Percentiles rank a stretch among this genome's conserved stretches.
Evolutionary conservation across 2,329 filamentous ascomycete species (phyloP).

Genomic region (Trichoderma brevicompactum): DNA sequence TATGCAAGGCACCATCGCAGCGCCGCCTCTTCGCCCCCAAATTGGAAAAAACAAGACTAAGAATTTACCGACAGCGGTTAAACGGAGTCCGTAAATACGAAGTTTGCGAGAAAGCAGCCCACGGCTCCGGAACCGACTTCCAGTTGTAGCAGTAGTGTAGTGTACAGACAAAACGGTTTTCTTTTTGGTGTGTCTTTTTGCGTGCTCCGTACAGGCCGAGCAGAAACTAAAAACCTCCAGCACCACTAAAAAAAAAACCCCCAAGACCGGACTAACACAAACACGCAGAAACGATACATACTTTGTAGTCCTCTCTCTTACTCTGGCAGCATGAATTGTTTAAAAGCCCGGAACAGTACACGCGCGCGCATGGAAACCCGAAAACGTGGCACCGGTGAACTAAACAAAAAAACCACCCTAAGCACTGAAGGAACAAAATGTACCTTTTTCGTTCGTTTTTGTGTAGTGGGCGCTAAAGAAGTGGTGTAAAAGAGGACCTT

Average conservation of each 20-base stretch:
- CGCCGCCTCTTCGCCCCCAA: background rate
- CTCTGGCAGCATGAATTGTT: no score
- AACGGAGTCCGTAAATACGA: background rate
- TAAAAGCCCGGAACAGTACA: no score
- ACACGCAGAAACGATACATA: no score
- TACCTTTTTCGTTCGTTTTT: no score
- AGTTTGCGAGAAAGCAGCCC: background rate
- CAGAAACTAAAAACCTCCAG: slow-evolving; percentile 2
- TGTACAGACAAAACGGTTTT: background rate
- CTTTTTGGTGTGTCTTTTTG: no score
- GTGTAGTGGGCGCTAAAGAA: background rate
- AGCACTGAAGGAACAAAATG: background rate
- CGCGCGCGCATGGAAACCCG: no score
- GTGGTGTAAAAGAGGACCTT: no score
- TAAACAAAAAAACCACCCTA: no score
- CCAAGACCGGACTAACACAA: no score
- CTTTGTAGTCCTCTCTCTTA: no score
- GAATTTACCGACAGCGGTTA: slow-evolving; percentile 10
- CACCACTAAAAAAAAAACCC: background rate
- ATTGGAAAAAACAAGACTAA: background rate
- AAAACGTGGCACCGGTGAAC: slow-evolving; percentile 13
- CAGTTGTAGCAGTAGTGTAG: slow-evolving; percentile 1
- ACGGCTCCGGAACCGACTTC: background rate
- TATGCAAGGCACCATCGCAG: slow-evolving; percentile 12
- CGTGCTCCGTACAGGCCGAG: no score